These are phyloP conservation scores for Boletus subparvulus DNA, from an alignment of 768 basidiomycete genomes.

Conservation along the genomic window DNA sequence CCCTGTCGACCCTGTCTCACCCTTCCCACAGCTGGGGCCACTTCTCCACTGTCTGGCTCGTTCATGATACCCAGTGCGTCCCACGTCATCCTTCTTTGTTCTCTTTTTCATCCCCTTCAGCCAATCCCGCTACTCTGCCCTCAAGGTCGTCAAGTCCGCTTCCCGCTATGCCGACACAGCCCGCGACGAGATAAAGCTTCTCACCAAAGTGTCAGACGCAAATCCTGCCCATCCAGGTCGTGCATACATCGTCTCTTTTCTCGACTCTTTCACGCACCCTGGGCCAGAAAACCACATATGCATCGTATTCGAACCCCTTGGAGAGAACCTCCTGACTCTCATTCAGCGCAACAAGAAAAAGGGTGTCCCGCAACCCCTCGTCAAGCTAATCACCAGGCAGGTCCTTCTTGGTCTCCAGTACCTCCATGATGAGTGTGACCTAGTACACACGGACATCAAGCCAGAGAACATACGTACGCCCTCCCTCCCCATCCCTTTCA, in stretches of 20 bases:
- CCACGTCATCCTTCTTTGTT: conserved; percentile 2
- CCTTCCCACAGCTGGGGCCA: conserved; percentile 75
- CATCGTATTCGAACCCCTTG: conserved; percentile 87
- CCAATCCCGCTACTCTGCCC: conserved; percentile 73
- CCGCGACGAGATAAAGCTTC: conserved; percentile 91
- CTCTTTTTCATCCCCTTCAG: conserved; percentile 40
- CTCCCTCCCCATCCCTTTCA: conserved; percentile 24
- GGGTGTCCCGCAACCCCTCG: conserved; percentile 77
- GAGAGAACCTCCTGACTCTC: conserved; percentile 73
- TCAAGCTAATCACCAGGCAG: conserved; percentile 85
- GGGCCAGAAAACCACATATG: conserved; percentile 82
- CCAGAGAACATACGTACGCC: conserved; percentile 92
- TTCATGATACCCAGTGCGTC: conserved; percentile 72
- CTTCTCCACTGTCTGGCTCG: conserved; percentile 94
- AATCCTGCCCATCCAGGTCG: conserved; percentile 79
- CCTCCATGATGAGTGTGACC: conserved; percentile 87
- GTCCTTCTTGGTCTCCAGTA: conserved; percentile 87
- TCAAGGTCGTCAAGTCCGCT: conserved; percentile 95
- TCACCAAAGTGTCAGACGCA: conserved; percentile 68
- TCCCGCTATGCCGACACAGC: conserved; percentile 95
- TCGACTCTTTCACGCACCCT: conserved; percentile 84
- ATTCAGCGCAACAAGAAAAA: conserved; percentile 79
- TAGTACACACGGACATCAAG: conserved; percentile 93
- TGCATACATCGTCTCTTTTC: conserved; percentile 80
- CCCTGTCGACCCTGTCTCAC: conserved; percentile 1